These are phyloP conservation scores for apple (Malus domestica) DNA, from an alignment of 306 rosid genomes.

Conservation along the genomic window DNA sequence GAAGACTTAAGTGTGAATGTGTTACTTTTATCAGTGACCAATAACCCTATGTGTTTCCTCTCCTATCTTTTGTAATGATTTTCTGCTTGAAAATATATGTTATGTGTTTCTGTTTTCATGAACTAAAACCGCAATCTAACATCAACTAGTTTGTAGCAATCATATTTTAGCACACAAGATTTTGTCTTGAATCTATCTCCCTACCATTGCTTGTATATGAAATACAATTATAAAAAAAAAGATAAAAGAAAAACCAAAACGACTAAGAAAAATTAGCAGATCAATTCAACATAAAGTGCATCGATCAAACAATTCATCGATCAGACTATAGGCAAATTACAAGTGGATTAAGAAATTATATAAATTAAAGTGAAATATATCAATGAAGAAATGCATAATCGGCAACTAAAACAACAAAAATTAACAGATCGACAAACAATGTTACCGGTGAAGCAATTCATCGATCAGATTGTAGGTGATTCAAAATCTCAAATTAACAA, in stretches of 20 bases:
- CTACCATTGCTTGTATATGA: neutral
- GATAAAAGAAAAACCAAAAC: neutral
- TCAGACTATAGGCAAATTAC: too few species aligned
- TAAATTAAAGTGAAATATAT: too few species aligned
- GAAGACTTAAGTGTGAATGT: constrained; percentile 5
- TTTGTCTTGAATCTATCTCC: neutral
- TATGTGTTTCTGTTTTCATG: neutral
- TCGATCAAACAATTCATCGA: too few species aligned
- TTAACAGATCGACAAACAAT: neutral
- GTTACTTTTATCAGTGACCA: neutral
- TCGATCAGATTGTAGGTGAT: neutral
- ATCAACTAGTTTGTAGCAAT: neutral
- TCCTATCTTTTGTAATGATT: constrained; percentile 1
- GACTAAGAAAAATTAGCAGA: neutral
- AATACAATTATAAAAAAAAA: too few species aligned
- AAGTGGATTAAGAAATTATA: too few species aligned
- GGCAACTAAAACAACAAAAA: neutral
- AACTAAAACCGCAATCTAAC: neutral
- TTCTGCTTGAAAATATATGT: neutral
- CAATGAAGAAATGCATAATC: too few species aligned
- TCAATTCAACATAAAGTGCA: too few species aligned
- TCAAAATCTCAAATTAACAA: neutral
- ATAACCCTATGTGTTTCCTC: neutral
- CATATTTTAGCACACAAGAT: neutral
- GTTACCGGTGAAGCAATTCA: neutral